These are phyloP conservation scores for Chiua sp. DNA, from an alignment of 1,284 basidiomycete genomes.

Conservation along the genomic window DNA sequence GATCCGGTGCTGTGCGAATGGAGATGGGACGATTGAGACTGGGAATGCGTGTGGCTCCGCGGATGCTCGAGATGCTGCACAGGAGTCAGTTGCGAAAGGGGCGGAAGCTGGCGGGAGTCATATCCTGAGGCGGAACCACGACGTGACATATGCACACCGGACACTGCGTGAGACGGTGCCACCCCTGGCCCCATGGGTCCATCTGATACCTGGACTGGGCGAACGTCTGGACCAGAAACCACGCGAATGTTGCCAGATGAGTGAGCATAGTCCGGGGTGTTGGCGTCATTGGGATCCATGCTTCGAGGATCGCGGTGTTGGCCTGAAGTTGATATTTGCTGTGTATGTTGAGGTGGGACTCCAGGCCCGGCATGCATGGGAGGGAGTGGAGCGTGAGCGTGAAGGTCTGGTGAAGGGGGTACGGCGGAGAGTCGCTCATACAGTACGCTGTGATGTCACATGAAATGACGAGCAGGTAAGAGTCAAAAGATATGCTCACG, in stretches of 20 bases:
- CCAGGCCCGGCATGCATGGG: slow-evolving; percentile 42
- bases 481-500: slow-evolving; percentile 62
- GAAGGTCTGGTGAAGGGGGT: slow-evolving; percentile 57
- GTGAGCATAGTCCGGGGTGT: slow-evolving; percentile 50
- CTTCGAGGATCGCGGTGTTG: slow-evolving; percentile 49
- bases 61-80: slow-evolving; percentile 46
- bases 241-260: slow-evolving; percentile 51
- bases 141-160: slow-evolving; percentile 37
- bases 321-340: slow-evolving; percentile 40
- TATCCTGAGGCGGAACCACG: slow-evolving; percentile 44
- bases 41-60: slow-evolving; percentile 43
- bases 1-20: slow-evolving; percentile 40
- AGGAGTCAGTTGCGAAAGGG: slow-evolving; percentile 51
- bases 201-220: slow-evolving; percentile 52
- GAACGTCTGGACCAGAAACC: slow-evolving; percentile 49
- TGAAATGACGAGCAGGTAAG: slow-evolving; percentile 27
- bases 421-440: slow-evolving; percentile 75
- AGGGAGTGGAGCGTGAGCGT: slow-evolving; percentile 46
- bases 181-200: slow-evolving; percentile 46
- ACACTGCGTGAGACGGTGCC: slow-evolving; percentile 46
- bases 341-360: slow-evolving; percentile 39
- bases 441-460: slow-evolving; percentile 57
- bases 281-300: slow-evolving; percentile 49
- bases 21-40: slow-evolving; percentile 42
- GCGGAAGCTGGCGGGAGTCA: slow-evolving; percentile 55